Conservation (phyloP, 345 rosid genomes). For the Durio zibethinus region DNA sequence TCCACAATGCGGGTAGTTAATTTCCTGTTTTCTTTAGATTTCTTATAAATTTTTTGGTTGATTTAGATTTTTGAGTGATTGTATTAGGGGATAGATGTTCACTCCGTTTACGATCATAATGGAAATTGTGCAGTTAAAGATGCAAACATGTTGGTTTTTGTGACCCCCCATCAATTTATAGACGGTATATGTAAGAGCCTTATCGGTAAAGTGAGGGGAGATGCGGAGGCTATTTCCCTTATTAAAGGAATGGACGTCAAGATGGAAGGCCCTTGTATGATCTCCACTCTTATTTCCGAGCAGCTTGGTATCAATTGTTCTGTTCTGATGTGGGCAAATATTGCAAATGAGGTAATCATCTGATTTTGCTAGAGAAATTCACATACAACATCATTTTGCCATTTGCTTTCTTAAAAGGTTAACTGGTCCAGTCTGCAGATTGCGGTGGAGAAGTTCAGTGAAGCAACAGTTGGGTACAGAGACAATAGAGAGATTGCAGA, state of each 20-base stretch:
- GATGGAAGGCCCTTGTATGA: conserved; percentile 94
- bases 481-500: conserved; percentile 61
- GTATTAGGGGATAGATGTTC: background rate
- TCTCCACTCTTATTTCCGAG: conserved; percentile 70
- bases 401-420: background rate
- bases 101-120: background rate
- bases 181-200: conserved; percentile 82
- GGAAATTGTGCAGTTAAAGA: conserved; percentile 54
- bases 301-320: conserved; percentile 73
- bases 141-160: conserved; percentile 90
- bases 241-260: conserved; percentile 96
- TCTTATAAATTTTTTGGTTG: background rate
- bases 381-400: background rate
- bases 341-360: conserved; percentile 76
- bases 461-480: conserved; percentile 92
- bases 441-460: conserved; percentile 88
- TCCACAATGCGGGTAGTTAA: conserved; percentile 75
- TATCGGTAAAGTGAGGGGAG: conserved; percentile 56
- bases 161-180: conserved; percentile 92
- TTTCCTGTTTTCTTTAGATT: conserved; percentile 11
- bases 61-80: background rate
- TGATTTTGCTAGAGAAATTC: background rate
- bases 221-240: conserved; percentile 81
- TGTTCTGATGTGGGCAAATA: conserved; percentile 96
- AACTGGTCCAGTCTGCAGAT: conserved; percentile 45